These are phyloP conservation scores for Globisporangium irregulare DNA, from an alignment of 352 stramenopile genomes.

Conservation along the genomic window DNA sequence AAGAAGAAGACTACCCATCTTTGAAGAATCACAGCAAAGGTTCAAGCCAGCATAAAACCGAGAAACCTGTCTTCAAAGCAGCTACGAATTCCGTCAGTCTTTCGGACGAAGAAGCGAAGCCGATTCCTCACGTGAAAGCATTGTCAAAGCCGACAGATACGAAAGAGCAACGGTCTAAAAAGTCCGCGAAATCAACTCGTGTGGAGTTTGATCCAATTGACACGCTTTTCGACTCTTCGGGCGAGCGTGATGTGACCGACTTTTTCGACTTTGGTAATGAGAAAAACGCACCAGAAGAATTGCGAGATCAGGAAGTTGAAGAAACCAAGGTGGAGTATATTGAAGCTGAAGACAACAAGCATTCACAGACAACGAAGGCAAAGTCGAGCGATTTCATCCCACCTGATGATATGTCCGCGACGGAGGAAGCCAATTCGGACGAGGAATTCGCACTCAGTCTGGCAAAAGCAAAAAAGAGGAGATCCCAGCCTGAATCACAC, in stretches of 20 bases:
- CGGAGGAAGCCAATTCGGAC: constrained; percentile 24
- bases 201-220: constrained; percentile 54
- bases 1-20: constrained; percentile 22
- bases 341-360: neutral
- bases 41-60: neutral
- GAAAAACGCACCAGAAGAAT: neutral
- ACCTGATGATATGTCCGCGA: neutral
- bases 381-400: neutral
- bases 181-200: constrained; percentile 2
- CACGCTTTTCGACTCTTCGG: constrained; percentile 55
- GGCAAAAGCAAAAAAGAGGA: constrained; percentile 8
- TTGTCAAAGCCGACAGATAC: neutral
- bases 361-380: neutral
- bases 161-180: constrained; percentile 11
- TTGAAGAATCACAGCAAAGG: constrained; percentile 19
- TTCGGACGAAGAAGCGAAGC: constrained; percentile 15
- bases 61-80: constrained; percentile 1
- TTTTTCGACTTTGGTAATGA: constrained; percentile 22
- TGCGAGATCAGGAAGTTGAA: neutral
- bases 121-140: neutral
- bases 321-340: neutral
- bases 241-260: constrained; percentile 40
- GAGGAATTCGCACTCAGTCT: constrained; percentile 45
- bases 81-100: neutral
- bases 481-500: neutral